Evolutionary conservation across 306 rosid genomes (phyloP).

Genomic region (Clitoria ternatea): DNA sequence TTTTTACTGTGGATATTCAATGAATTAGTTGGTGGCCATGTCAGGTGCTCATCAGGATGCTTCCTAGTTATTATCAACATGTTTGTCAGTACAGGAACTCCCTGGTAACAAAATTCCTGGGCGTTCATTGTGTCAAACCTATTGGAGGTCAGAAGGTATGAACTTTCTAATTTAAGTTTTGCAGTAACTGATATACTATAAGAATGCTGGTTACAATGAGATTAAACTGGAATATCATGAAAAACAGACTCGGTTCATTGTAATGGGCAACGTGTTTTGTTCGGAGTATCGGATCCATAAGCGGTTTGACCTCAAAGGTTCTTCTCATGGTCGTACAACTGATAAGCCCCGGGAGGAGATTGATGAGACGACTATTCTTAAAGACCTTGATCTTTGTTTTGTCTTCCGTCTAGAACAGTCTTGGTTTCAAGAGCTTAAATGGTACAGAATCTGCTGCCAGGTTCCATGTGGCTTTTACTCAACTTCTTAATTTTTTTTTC

Average conservation of each 20-base stretch:
- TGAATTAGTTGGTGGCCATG: conserved; percentile 26
- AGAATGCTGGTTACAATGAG: not conserved
- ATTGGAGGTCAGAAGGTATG: conserved; percentile 52
- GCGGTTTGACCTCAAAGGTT: conserved; percentile 55
- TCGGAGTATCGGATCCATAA: conserved; percentile 52
- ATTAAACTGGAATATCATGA: not conserved
- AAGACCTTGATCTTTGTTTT: conserved; percentile 54
- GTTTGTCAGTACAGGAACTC: conserved; percentile 49
- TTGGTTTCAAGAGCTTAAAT: conserved; percentile 51
- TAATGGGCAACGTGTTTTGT: conserved; percentile 55
- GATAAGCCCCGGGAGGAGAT: conserved; percentile 46
- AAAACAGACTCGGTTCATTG: conserved; percentile 46
- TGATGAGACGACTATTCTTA: conserved; percentile 52
- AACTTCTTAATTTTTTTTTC: not conserved
- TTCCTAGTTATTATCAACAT: conserved; percentile 46
- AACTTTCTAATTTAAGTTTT: not conserved
- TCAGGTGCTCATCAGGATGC: conserved; percentile 61
- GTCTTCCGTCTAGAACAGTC: conserved; percentile 45
- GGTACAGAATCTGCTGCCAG: conserved; percentile 27
- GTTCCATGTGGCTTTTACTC: not conserved
- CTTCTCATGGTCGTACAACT: conserved; percentile 49
- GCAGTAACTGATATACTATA: not conserved
- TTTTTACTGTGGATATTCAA: conserved; percentile 17
- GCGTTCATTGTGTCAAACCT: conserved; percentile 57
- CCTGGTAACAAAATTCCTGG: conserved; percentile 47